Percentiles rank a stretch among this genome's conserved stretches.
Conservation (phyloP, 371 early-diverging fungal genomes). For the Basidiobolus meristosporus region DNA sequence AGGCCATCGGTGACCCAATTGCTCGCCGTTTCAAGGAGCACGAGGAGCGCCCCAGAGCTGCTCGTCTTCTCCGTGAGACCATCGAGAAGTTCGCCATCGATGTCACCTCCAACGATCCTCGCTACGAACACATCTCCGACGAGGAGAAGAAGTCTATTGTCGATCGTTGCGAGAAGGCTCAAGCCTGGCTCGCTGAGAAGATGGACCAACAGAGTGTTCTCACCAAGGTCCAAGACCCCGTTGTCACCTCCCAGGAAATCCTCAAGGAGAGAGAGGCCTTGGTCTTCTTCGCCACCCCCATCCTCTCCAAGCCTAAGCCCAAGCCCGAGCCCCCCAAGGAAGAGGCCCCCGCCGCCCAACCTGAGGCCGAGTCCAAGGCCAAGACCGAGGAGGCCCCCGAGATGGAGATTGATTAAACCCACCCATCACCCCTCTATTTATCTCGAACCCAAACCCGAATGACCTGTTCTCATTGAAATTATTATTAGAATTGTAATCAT, state of each 20-base stretch:
- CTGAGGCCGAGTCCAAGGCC: too few relatives aligned
- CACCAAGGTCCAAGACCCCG: slow-evolving; percentile 55
- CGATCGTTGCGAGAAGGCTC: slow-evolving; percentile 50
- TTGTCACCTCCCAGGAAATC: slow-evolving; percentile 51
- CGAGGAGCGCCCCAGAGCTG: slow-evolving; percentile 71
- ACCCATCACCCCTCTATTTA: too few relatives aligned
- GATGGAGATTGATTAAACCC: too few relatives aligned
- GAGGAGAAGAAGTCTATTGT: slow-evolving; percentile 70
- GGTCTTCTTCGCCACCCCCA: slow-evolving; percentile 21
- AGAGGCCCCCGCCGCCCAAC: slow-evolving; percentile 31
- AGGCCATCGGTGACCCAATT: slow-evolving; percentile 68
- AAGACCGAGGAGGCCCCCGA: too few relatives aligned
- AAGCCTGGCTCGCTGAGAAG: slow-evolving; percentile 75
- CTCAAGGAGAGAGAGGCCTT: slow-evolving; percentile 41
- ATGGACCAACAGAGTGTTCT: slow-evolving; percentile 48
- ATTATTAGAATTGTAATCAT: too few relatives aligned
- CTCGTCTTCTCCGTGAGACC: slow-evolving; percentile 53
- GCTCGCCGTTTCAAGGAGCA: slow-evolving; percentile 62
- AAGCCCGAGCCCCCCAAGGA: slow-evolving; percentile 22
- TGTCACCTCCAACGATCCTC: slow-evolving; percentile 56
- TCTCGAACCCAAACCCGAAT: too few relatives aligned
- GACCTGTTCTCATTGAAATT: too few relatives aligned
- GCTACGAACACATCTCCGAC: slow-evolving; percentile 70
- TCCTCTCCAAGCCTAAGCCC: slow-evolving; percentile 85
- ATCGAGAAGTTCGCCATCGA: slow-evolving; percentile 48